These are phyloP conservation scores for Bromus sterilis DNA, from an alignment of 176 grass and related monocot genomes.

Conservation along the genomic window DNA sequence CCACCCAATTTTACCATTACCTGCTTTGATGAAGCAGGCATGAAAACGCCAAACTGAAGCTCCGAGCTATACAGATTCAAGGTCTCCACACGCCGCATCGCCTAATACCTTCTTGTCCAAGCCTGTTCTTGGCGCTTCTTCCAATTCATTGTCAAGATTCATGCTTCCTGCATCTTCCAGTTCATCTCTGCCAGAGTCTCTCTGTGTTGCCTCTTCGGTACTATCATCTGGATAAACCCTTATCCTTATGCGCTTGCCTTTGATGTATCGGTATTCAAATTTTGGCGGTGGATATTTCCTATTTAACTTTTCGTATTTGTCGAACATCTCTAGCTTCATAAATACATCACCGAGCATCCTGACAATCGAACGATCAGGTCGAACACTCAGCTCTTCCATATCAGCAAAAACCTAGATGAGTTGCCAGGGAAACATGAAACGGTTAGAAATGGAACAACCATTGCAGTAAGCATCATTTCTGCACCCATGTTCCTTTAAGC, in stretches of 20 bases:
- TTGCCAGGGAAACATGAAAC: background rate
- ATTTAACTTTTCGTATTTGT: slow-evolving; percentile 83
- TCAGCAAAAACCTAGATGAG: slow-evolving; percentile 75
- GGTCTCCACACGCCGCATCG: slow-evolving; percentile 23
- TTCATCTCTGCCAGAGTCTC: background rate
- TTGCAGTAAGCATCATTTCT: background rate
- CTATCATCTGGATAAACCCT: slow-evolving; percentile 41
- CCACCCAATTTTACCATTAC: background rate
- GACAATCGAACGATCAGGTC: slow-evolving; percentile 72
- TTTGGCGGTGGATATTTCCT: slow-evolving; percentile 79
- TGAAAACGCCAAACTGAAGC: background rate
- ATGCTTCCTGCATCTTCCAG: slow-evolving; percentile 13
- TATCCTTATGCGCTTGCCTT: slow-evolving; percentile 76
- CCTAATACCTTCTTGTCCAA: slow-evolving; percentile 33
- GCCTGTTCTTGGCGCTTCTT: slow-evolving; percentile 16
- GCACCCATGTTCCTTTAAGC: background rate
- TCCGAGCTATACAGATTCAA: slow-evolving; percentile 29
- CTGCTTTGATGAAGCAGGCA: slow-evolving; percentile 3
- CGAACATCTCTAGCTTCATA: slow-evolving; percentile 74
- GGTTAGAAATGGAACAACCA: background rate
- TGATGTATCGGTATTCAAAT: slow-evolving; percentile 79
- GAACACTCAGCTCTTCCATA: slow-evolving; percentile 91
- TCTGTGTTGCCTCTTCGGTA: background rate
- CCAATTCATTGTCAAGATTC: slow-evolving; percentile 1
- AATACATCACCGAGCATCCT: slow-evolving; percentile 78